Percentiles rank a stretch among this genome's conserved stretches.
phyloP scores from a whole-genome alignment of 2,329 filamentous ascomycete species.

The Xylariales sp. region DNA sequence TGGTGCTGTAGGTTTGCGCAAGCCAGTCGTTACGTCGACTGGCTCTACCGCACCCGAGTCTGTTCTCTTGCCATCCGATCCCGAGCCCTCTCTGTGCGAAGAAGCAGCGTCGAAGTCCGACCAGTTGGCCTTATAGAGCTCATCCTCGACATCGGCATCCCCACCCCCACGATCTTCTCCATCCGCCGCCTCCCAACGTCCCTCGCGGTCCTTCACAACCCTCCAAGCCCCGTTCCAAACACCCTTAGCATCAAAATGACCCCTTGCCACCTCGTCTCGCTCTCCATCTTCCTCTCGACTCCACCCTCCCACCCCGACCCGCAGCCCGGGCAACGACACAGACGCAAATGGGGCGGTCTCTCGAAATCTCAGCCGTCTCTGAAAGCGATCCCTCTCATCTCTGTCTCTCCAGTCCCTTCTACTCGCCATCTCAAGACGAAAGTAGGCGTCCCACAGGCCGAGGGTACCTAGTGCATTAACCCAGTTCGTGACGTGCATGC shows the following conservation, averaged over 20 bases:
- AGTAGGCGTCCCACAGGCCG: constrained; percentile 53
- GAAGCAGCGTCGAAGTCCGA: background rate
- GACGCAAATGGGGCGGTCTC: background rate
- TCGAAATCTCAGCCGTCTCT: background rate
- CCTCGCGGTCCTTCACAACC: background rate
- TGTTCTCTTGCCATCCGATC: background rate
- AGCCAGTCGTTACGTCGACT: background rate
- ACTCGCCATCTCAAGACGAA: constrained; percentile 39
- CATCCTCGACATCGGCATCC: constrained; percentile 25
- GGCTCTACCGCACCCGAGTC: background rate
- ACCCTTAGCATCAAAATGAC: constrained; percentile 4
- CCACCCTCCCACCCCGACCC: background rate
- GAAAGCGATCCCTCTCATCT: background rate
- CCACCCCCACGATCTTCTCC: background rate
- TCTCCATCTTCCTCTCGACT: background rate
- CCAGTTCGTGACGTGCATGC: constrained; percentile 58
- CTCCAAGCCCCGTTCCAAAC: constrained; percentile 18
- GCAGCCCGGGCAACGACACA: background rate
- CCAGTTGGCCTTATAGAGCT: constrained; percentile 1
- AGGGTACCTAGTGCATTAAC: constrained; percentile 53
- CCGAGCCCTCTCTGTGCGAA: background rate
- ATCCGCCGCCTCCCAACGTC: background rate
- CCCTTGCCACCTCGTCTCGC: background rate
- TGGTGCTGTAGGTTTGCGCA: background rate
- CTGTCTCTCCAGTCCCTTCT: background rate